Evolutionary conservation across 371 early-diverging fungal species (phyloP).

Genomic region (Apophysomyces elegans): DNA sequence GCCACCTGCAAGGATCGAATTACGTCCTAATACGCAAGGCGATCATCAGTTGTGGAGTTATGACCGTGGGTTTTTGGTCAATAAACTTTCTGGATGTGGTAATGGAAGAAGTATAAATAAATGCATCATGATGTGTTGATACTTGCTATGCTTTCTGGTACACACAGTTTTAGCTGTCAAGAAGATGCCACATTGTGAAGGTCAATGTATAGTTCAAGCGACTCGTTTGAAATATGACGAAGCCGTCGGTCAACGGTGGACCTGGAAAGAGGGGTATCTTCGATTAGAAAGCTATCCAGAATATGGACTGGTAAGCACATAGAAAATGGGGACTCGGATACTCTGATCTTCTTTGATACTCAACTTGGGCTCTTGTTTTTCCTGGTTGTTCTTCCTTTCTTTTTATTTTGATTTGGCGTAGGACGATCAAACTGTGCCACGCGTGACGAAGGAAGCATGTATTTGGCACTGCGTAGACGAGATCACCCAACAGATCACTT

Average conservation of each 20-base stretch:
- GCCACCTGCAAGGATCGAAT: conserved; percentile 21
- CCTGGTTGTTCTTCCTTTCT: neutral
- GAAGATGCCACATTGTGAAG: conserved; percentile 6
- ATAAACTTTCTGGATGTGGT: conserved; percentile 24
- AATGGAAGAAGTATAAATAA: conserved; percentile 7
- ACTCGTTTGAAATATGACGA: conserved; percentile 1
- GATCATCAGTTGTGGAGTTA: conserved; percentile 18
- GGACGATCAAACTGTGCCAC: conserved; percentile 16
- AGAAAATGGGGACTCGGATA: neutral
- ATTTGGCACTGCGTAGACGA: conserved; percentile 14
- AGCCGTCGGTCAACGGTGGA: conserved; percentile 14
- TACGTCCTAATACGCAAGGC: conserved; percentile 12
- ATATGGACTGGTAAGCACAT: conserved; percentile 12
- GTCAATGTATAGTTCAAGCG: conserved; percentile 14
- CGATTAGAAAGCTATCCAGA: neutral
- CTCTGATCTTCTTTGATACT: too few relatives aligned
- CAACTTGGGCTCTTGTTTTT: neutral
- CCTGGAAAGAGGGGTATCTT: conserved; percentile 7
- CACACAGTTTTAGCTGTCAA: conserved; percentile 6
- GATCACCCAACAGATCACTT: conserved; percentile 1
- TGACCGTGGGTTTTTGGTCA: conserved; percentile 19
- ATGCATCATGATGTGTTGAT: neutral
- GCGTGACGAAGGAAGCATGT: conserved; percentile 9
- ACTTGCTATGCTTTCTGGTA: neutral
- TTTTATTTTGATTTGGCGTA: neutral